Evolutionary conservation across 441 rosid genomes (phyloP).

Genomic region (Viola pubescens): DNA sequence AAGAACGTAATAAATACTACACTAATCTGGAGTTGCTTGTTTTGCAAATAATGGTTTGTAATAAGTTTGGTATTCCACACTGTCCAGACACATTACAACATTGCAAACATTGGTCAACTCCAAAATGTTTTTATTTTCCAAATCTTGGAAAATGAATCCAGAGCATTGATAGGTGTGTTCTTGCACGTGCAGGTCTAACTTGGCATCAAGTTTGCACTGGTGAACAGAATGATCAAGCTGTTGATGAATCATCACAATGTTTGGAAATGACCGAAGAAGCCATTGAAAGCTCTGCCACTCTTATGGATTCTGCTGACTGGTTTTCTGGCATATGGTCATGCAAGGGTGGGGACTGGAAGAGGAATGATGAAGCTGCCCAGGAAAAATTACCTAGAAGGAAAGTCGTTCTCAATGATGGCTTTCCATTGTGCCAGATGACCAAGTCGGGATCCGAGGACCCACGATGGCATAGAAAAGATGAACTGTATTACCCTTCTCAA

Average conservation of each 20-base stretch:
- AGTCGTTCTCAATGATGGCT: slow-evolving; percentile 87
- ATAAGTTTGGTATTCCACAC: no score
- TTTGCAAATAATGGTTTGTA: no score
- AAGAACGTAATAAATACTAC: no score
- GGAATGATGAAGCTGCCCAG: slow-evolving; percentile 67
- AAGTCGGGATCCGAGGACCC: slow-evolving; percentile 92
- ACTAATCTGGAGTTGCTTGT: no score
- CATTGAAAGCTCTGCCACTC: slow-evolving; percentile 34
- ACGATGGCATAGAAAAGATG: slow-evolving; percentile 84
- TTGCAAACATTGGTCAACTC: no score
- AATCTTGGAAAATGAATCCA: background rate
- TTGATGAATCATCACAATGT: slow-evolving; percentile 30
- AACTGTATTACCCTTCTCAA: slow-evolving; percentile 67
- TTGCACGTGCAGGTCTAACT: slow-evolving; percentile 39
- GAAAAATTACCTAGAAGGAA: slow-evolving; percentile 63
- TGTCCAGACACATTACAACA: no score
- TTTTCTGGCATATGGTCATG: slow-evolving; percentile 80
- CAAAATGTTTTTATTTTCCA: background rate
- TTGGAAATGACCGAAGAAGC: slow-evolving; percentile 35
- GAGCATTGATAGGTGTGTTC: slow-evolving; percentile 17
- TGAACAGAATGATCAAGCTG: slow-evolving; percentile 28
- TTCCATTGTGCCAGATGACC: slow-evolving; percentile 89
- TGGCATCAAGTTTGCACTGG: slow-evolving; percentile 33
- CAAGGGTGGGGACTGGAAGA: slow-evolving; percentile 99
- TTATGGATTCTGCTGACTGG: slow-evolving; percentile 59